phyloP scores from a whole-genome alignment of 805 yeast genomes.

The Ogataea sp. region DNA sequence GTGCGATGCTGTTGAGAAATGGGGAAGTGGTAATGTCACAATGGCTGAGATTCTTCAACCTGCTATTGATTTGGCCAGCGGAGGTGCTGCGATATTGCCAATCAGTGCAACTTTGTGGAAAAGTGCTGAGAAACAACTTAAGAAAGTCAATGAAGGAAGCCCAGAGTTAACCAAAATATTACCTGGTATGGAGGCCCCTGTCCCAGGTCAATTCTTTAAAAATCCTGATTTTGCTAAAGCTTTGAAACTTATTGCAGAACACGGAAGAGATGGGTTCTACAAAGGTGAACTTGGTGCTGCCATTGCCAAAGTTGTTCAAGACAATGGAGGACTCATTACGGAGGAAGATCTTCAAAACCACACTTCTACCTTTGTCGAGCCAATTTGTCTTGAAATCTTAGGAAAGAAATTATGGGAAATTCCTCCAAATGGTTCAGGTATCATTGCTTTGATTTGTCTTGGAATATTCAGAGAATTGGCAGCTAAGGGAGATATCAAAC shows the following conservation, averaged over 20 bases:
- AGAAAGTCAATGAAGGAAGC: conserved; percentile 15
- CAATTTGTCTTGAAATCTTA: conserved; percentile 44
- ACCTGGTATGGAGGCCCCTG: conserved; percentile 39
- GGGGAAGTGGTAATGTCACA: conserved; percentile 67
- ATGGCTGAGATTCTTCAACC: conserved; percentile 52
- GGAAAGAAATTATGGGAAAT: conserved; percentile 66
- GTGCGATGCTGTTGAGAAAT: conserved; percentile 56
- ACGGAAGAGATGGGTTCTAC: conserved; percentile 63
- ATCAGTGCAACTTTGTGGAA: conserved; percentile 48
- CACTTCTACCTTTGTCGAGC: conserved; percentile 55
- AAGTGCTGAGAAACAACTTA: conserved; percentile 31
- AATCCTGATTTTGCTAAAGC: conserved; percentile 49
- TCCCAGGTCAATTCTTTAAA: conserved; percentile 46
- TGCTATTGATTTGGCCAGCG: conserved; percentile 60
- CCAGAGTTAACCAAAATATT: conserved; percentile 24
- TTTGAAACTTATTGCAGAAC: conserved; percentile 38
- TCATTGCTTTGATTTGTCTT: conserved; percentile 63
- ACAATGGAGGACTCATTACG: conserved; percentile 48
- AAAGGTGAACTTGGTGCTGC: conserved; percentile 62
- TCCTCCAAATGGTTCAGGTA: conserved; percentile 81
- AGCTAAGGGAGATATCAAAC: conserved; percentile 31
- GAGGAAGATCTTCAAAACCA: conserved; percentile 51
- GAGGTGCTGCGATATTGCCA: conserved; percentile 58
- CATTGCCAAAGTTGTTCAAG: conserved; percentile 44
- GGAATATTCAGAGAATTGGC: conserved; percentile 57